A percentile compares a stretch with the other conserved stretches of the same genome.
These are phyloP conservation scores for Stagonosporopsis vannaccii DNA, from an alignment of 2,329 filamentous ascomycete genomes.

Conservation along the genomic window DNA sequence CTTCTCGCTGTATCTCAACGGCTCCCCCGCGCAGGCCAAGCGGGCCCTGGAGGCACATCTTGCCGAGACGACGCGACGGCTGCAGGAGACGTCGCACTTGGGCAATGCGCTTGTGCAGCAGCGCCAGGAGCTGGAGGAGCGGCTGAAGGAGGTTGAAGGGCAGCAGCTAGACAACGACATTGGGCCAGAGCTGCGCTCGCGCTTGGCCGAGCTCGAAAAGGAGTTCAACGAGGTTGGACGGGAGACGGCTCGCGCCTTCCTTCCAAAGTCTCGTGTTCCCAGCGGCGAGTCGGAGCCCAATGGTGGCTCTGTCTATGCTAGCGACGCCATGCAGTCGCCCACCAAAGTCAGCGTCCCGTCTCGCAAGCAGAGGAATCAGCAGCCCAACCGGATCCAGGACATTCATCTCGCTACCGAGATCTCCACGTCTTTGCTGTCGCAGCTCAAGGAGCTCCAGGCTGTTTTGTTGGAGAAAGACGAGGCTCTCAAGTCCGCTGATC, in stretches of 20 bases:
- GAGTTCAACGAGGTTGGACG: conserved; percentile 94
- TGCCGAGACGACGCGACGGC: conserved; percentile 86
- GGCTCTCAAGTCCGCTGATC: conserved; percentile 74
- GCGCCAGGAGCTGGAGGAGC: conserved; percentile 80
- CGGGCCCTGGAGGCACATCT: conserved; percentile 90
- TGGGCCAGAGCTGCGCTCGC: conserved; percentile 80
- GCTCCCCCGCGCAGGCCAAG: conserved; percentile 86
- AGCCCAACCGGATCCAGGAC: conserved; percentile 86
- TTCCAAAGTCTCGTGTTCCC: conserved; percentile 80
- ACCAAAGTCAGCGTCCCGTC: conserved; percentile 88
- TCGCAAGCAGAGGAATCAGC: conserved; percentile 88
- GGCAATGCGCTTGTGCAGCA: conserved; percentile 89
- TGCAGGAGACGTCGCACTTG: conserved; percentile 89
- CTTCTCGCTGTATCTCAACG: conserved; percentile 76
- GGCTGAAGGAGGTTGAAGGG: conserved; percentile 83
- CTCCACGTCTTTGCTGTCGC: conserved; percentile 90
- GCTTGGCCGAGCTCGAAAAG: conserved; percentile 85
- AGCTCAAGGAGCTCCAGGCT: conserved; percentile 88
- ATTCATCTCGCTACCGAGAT: conserved; percentile 99
- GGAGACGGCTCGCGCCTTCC: conserved; percentile 86
- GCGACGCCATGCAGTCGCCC: conserved; percentile 82
- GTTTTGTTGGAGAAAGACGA: conserved; percentile 89
- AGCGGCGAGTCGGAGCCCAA: conserved; percentile 57
- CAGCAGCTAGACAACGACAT: conserved; percentile 75
- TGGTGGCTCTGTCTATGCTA: conserved; percentile 68